Evolutionary conservation across 306 rosid species (phyloP), one percentile per base, ranked within the genome.

Genomic region (Citrullus amarus): DNA sequence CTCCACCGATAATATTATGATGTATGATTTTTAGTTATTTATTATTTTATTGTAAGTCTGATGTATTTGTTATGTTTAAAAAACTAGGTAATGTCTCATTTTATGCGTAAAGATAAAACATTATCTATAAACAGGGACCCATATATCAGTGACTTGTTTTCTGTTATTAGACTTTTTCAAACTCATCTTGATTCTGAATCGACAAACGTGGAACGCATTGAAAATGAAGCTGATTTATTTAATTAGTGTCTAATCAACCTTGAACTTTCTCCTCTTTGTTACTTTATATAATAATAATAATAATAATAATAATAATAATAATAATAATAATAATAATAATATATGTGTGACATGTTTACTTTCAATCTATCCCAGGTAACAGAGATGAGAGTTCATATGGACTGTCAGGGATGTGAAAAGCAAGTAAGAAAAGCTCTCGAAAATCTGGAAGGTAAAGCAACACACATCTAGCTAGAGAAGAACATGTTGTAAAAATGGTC

Each of bases 351-450:
- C 76, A 69, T 69, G 38, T 69, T 69, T 48, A 13, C 17, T 39
- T 66, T 38, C 30, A 38, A 8, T 46, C 20, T 22, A 62, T 8
- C 51, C 2, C 89, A 91, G 96, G 80, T 82, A 30, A 85, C 88
- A 78, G 93, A 91, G 85, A 81, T 91, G 83, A 54, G 79, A n/a
- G 96, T 91, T 36, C 81, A 82, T 72, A 86, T 91, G 88, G 93
- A 91, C 80, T 91, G 96, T 74, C 59, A 77, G 39, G 96, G 93
- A 18, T 91, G 96, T 57, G 93, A 89, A 80, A 80, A n/a, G 58
- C 89, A 85, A 84, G 85, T 91, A 60, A 87, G 77, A 83, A 89
- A 88, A 79, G 88, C 93, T 75, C 91, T 89, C 6, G 43, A 78
- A 43, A 91, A 88, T 18, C 60, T 91, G 50, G 75, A 83, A 38